phyloP scores from a whole-genome alignment of 768 basidiomycete genomes.

The Royoungia palumana region DNA sequence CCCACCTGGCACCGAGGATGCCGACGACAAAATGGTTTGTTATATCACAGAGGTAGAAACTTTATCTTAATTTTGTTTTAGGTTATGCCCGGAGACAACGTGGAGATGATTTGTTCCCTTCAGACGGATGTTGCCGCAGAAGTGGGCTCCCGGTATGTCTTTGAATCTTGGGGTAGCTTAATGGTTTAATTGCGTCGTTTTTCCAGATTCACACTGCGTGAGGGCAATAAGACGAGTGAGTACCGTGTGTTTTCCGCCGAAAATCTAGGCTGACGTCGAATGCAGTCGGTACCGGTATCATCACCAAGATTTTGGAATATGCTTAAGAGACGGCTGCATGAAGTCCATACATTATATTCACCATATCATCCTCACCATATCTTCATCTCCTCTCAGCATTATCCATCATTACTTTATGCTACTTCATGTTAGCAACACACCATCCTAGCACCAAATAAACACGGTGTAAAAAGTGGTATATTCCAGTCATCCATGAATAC shows the following conservation, averaged over 20 bases:
- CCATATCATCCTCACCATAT: conserved; percentile 15
- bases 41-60: not conserved
- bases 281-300: conserved; percentile 89
- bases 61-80: conserved; percentile 25
- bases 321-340: conserved; percentile 19
- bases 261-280: conserved; percentile 12
- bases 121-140: conserved; percentile 87
- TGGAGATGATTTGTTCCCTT: conserved; percentile 85
- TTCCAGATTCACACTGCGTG: conserved; percentile 79
- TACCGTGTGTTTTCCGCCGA: not conserved
- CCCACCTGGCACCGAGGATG: conserved; percentile 79
- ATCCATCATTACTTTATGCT: conserved; percentile 8
- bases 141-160: conserved; percentile 68
- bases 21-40: conserved; percentile 82
- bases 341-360: conserved; percentile 17
- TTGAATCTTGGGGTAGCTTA: not conserved
- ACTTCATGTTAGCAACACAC: not conserved
- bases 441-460: too few species aligned
- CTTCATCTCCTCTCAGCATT: conserved; percentile 26
- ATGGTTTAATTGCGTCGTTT: not conserved
- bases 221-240: conserved; percentile 90
- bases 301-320: conserved; percentile 74
- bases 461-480: too few species aligned
- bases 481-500: too few species aligned
- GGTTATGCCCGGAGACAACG: conserved; percentile 98